Percentiles rank a stretch among this genome's conserved stretches.
Conservation (phyloP, 176 grass and related monocot species). For the Typha latifolia region DNA sequence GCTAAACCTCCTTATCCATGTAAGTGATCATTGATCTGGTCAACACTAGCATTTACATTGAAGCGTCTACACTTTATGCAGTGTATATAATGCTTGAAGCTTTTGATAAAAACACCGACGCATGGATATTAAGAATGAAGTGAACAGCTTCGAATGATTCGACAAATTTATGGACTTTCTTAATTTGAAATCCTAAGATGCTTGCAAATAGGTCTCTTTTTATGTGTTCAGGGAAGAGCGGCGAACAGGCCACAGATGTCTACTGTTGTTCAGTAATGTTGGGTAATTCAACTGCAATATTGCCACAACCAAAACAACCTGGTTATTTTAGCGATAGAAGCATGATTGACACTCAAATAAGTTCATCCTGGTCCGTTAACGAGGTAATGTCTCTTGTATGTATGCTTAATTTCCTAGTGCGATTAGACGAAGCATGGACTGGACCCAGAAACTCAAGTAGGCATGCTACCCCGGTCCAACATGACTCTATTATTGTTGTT, state of each 20-base stretch:
- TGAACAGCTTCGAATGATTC: not conserved
- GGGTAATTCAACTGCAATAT: not conserved
- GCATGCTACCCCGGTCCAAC: too few species aligned
- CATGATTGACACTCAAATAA: not conserved
- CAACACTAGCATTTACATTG: not conserved
- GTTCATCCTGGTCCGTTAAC: not conserved
- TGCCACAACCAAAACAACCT: not conserved
- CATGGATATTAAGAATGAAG: too few species aligned
- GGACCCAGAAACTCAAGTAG: too few species aligned
- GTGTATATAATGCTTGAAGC: not conserved
- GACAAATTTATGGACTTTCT: not conserved
- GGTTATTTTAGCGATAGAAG: slow-evolving; percentile 4
- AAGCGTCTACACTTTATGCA: not conserved
- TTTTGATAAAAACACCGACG: too few species aligned
- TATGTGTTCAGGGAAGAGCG: slow-evolving; percentile 7
- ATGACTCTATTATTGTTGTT: too few species aligned
- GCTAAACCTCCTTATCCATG: slow-evolving; percentile 3
- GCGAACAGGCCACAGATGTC: slow-evolving; percentile 19
- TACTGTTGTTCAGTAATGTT: not conserved
- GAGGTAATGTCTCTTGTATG: not conserved
- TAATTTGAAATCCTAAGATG: not conserved
- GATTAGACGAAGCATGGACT: too few species aligned
- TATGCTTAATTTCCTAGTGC: too few species aligned
- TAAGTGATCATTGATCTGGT: not conserved
- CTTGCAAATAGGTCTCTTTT: slow-evolving; percentile 6